phyloP scores from a whole-genome alignment of 2,329 filamentous ascomycete species.

The Cercospora sp. region DNA sequence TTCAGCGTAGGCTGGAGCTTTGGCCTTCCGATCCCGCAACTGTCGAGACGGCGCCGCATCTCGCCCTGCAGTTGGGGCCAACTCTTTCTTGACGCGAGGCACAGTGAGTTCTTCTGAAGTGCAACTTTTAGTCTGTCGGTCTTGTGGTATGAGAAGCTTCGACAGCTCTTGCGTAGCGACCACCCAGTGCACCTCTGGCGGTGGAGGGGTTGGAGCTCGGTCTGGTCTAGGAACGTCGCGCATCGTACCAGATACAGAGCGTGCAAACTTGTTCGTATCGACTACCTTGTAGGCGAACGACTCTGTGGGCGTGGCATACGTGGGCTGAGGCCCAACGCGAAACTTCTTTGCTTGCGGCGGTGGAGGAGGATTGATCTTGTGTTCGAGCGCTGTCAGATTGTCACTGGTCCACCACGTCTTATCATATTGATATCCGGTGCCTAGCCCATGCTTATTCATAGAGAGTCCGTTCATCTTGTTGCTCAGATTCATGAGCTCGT shows the following conservation, averaged over 20 bases:
- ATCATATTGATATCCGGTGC: constrained; percentile 37
- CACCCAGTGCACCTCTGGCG: constrained; percentile 82
- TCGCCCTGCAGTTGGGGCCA: constrained; percentile 48
- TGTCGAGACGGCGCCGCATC: constrained; percentile 61
- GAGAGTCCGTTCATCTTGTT: constrained; percentile 32
- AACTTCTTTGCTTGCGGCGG: constrained; percentile 56
- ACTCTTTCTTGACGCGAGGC: constrained; percentile 55
- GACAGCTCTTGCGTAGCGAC: constrained; percentile 80
- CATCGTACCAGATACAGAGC: constrained; percentile 60
- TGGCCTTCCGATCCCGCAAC: constrained; percentile 47
- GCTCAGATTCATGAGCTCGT: constrained; percentile 26
- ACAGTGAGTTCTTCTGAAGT: constrained; percentile 71
- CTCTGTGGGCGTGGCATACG: constrained; percentile 84
- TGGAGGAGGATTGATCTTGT: constrained; percentile 54
- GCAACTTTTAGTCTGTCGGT: constrained; percentile 74
- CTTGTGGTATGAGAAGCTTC: constrained; percentile 74
- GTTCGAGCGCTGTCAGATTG: constrained; percentile 69
- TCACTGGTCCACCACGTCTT: constrained; percentile 49
- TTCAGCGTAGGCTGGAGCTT: constrained; percentile 26
- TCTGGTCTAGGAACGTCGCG: constrained; percentile 40
- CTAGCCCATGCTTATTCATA: constrained; percentile 15
- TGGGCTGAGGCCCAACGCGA: constrained; percentile 60
- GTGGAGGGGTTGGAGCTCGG: constrained; percentile 61
- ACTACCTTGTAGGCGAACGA: constrained; percentile 81
- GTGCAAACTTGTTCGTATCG: constrained; percentile 64